Percentiles rank a stretch among this genome's conserved stretches.
Evolutionary conservation across 352 stramenopile species (phyloP).

Genomic region (Nothophytophthora sp.): DNA sequence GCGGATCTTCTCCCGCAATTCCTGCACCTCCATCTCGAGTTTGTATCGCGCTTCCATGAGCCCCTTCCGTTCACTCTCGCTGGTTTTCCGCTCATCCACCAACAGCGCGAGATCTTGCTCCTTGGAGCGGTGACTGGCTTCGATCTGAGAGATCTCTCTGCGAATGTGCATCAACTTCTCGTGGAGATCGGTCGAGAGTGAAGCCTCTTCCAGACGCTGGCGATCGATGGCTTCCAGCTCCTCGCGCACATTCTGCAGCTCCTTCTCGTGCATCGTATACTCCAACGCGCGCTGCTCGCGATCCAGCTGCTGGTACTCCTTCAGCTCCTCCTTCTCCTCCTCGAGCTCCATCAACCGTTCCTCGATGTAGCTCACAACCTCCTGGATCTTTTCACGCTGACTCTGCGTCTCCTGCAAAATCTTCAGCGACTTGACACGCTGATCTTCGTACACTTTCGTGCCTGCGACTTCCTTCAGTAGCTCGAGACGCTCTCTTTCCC

Average conservation of each 20-base stretch:
- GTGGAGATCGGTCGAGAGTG: constrained; percentile 56
- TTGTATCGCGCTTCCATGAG: constrained; percentile 80
- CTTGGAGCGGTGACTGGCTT: constrained; percentile 40
- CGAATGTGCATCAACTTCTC: constrained; percentile 66
- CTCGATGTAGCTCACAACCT: constrained; percentile 96
- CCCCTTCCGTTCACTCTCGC: constrained; percentile 77
- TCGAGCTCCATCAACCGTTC: constrained; percentile 94
- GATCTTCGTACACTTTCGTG: constrained; percentile 99
- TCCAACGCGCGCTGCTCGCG: constrained; percentile 94
- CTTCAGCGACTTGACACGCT: constrained; percentile 94
- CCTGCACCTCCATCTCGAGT: constrained; percentile 80
- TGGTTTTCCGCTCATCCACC: constrained; percentile 42
- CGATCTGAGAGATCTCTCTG: constrained; percentile 51
- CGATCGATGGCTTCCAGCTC: constrained; percentile 76
- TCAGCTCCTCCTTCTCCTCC: constrained; percentile 98
- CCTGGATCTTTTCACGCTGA: constrained; percentile 96
- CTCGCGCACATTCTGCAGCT: constrained; percentile 60
- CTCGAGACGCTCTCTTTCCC: constrained; percentile 96
- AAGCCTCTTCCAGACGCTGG: constrained; percentile 56
- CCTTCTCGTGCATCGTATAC: constrained; percentile 96
- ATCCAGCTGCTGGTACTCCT: constrained; percentile 95
- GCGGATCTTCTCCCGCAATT: constrained; percentile 64
- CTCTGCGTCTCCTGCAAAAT: constrained; percentile 97
- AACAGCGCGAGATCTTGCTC: constrained; percentile 56
- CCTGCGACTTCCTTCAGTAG: constrained; percentile 99